Evolutionary conservation across 2,329 filamentous ascomycete species (phyloP), one percentile per base, ranked within the genome.

Genomic region (Fusarium clavum): DNA sequence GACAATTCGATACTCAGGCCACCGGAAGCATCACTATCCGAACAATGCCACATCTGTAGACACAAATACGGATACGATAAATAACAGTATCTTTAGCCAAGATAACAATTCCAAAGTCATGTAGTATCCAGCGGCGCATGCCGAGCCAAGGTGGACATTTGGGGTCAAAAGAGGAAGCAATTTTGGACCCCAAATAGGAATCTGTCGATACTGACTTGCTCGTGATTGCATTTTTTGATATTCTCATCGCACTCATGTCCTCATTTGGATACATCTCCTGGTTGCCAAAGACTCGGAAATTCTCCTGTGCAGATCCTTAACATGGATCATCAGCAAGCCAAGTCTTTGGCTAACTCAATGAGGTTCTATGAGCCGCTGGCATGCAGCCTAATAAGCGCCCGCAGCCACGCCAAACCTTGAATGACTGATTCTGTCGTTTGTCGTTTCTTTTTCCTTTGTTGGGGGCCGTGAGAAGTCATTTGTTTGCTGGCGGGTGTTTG

Each of bases 311-410:
- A 64, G 60, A 49, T 58, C 49, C 25, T 22, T 14, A 22, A 43
- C 34, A 53, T 43, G 49, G 34, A 53, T 53, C 7, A 25, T 27
- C 24, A 16, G 48, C n/a, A 45, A 57, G 59, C 59, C 34, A 60
- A 52, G 59, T 14, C 46, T 2, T 1, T 16, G 20, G 12, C 60
- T 64, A 64, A 64, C 61, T 64, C 12, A 1, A 64, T 58, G 34
- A 46, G 52, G 61, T 38, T 18, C 13, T 41, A 51, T 64, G 61
- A 41, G 24, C 40, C 60, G 61, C 61, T 64, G 25, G 60, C 40
- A 64, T 43, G 25, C 61, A 41, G 10, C 27, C 46, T 38, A 12
- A 49, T 40, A 49, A 58, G 45, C 52, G 13, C 51, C 27, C 44
- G 22, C 34, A 58, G 40, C n/a, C 53, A 32, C 41, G 30, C n/a